Base-by-base conservation (phyloP, 768 basidiomycete species). In the Suillus tomentosus region DNA sequence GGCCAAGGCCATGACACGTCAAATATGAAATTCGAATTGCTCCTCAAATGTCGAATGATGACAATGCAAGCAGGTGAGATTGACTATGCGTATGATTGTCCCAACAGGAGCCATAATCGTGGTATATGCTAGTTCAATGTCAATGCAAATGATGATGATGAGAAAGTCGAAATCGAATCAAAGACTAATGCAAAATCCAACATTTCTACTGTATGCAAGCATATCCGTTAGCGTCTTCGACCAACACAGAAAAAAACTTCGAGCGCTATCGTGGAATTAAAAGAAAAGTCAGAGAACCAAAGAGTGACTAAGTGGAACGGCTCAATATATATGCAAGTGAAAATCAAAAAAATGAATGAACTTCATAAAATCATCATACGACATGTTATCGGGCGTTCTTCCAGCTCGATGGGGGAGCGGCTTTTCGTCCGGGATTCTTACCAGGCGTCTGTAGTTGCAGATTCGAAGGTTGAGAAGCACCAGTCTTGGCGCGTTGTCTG, bases 361-460 rank as follows among this genome's bases (percentile, higher is more conserved):
- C 36, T 31, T 37, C 40, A 11, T 61, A 11, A 37, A 22, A 24
- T 24, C 10, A 4, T 27, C 24, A 22, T 27, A 57, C 22, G 43
- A 17, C n/a, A 22, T 60, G 24, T 67, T 55, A 75, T 40, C 70
- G 71, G 4, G 65, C 36, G 53, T 10, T 75, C 73, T 84, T 87
- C 87, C 87, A 89, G 66, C 87, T 88, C 42, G 87, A 88, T 14
- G 87, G 87, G 10, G 87, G 87, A 2, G 81, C 77, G n/a, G 77
- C 76, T 54, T 71, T 79, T 66, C 74, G 65, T 55, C 58, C 63
- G 64, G 71, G 59, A 65, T 64, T 51, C 39, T 69, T 72, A 24
- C 66, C 72, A 0, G 75, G 55, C 15, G 22, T n/a, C 50, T 34
- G 66, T 1, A 63, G 22, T 14, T 66, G 60, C n/a, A 67, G 64